Evolutionary conservation across 2,329 filamentous ascomycete genomes (phyloP), one percentile per base, ranked within the genome.

Genomic region (Pseudonectria foliicola): DNA sequence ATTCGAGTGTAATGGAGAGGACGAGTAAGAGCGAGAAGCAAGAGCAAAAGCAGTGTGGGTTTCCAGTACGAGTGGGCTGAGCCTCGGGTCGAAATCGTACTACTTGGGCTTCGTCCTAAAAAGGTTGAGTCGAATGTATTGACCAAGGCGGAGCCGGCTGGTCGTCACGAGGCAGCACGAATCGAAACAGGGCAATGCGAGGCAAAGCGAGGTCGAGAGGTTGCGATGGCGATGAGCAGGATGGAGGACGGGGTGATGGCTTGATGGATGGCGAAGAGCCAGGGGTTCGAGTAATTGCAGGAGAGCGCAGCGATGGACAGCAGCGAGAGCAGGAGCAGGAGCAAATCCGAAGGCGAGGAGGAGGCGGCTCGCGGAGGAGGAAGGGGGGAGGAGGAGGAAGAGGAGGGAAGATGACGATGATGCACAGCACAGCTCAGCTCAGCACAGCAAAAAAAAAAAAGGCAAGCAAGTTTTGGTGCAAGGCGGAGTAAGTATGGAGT

Each of bases 211-310:
- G 25, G 34, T 45, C 33, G 42, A 40, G n/a, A n/a, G n/a, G n/a
- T 47, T 30, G 44, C 43, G 40, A 38, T 46, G 36, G 48, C 40
- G 34, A 34, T 37, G 42, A 50, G 40, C 46, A 50, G 35, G 40
- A 48, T 44, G 40, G 49, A 40, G 36, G 38, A 42, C 37, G 49
- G 50, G 49, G 49, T 48, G 48, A 48, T 50, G 49, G 48, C 49
- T 51, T 50, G 46, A 49, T 48, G 46, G 48, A 52, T 43, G 34
- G 47, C 37, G 35, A 38, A 51, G 47, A 21, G 18, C 18, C 48
- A 49, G 45, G 39, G 44, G 39, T n/a, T 42, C 42, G 33, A 45
- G 40, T 43, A 45, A 49, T 40, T 42, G 40, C 40, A 35, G 25
- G 16, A 13, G 25, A 23, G 31, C 18, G 29, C 23, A 26, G 30